Evolutionary conservation across 257 asterid genomes (phyloP).

Genomic region (Fraxinus anomala): DNA sequence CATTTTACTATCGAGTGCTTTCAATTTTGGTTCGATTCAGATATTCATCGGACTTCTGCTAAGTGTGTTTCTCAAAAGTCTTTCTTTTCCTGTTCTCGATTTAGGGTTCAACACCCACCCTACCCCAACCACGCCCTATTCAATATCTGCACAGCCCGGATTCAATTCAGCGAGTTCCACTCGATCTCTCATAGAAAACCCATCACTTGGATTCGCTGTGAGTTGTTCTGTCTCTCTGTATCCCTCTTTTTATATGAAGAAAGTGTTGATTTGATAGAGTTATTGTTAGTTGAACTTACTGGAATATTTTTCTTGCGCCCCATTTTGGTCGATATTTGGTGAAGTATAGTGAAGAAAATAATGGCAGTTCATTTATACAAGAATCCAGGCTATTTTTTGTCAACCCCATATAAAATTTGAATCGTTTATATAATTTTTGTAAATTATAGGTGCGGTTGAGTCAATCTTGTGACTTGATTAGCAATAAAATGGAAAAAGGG

Average conservation of each 20-base stretch:
- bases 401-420: not conserved
- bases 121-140: not conserved
- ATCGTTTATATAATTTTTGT: constrained; percentile 7
- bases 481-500: constrained; percentile 52
- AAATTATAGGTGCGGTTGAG: constrained; percentile 22
- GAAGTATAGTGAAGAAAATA: constrained; percentile 22
- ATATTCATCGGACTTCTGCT: constrained; percentile 24
- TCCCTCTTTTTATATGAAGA: not conserved
- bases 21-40: constrained; percentile 21
- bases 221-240: constrained; percentile 22
- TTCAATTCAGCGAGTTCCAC: constrained; percentile 20
- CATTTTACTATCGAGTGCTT: constrained; percentile 29
- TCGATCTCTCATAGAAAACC: constrained; percentile 18
- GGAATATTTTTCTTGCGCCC: constrained; percentile 9
- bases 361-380: constrained; percentile 41
- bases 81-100: constrained; percentile 29
- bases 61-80: constrained; percentile 32
- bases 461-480: constrained; percentile 25
- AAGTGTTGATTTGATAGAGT: constrained; percentile 25
- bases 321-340: constrained; percentile 24
- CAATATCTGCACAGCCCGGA: not conserved
- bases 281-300: constrained; percentile 29
- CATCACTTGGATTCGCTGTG: constrained; percentile 31
- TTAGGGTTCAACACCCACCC: constrained; percentile 39
- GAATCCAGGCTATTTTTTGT: not conserved